These are phyloP conservation scores for Ilyonectria mors-panacis DNA, from an alignment of 2,329 filamentous ascomycete species.

Conservation along the genomic window DNA sequence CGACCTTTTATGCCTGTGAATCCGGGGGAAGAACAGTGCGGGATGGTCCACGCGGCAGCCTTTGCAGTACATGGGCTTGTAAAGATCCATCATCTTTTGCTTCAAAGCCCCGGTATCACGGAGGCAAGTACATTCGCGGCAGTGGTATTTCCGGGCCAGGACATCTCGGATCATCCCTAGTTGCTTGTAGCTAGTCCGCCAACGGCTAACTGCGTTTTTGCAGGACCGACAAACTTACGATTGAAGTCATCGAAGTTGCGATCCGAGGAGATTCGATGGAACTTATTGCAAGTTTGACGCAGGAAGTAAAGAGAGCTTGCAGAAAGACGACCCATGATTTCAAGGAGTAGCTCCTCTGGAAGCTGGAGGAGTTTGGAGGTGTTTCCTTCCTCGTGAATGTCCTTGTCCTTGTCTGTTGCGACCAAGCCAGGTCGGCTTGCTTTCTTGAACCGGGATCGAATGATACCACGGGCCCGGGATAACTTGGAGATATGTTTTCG, in stretches of 20 bases:
- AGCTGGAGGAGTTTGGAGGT: not conserved
- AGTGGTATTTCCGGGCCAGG: conserved; percentile 6
- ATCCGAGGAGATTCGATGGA: conserved; percentile 3
- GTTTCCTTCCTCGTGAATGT: not conserved
- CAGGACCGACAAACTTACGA: conserved; percentile 1
- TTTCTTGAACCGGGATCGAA: not conserved
- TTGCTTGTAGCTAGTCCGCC: conserved; percentile 8
- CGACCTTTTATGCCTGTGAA: not conserved
- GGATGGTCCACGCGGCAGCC: conserved; percentile 6
- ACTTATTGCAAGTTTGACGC: conserved; percentile 19
- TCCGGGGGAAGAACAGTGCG: conserved; percentile 22
- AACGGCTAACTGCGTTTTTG: conserved; percentile 10
- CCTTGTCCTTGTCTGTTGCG: not conserved
- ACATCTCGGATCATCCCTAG: conserved; percentile 1
- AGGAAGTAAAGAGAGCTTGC: conserved; percentile 17
- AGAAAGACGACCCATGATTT: conserved; percentile 23
- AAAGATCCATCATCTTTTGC: conserved; percentile 17
- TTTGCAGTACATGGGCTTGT: conserved; percentile 10
- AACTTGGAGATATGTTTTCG: not conserved
- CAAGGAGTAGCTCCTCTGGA: conserved; percentile 17
- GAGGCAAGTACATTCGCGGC: not conserved
- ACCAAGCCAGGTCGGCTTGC: not conserved
- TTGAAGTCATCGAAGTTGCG: conserved; percentile 8
- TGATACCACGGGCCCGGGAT: not conserved
- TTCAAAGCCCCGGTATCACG: conserved; percentile 12